Conservation (phyloP, 225 moss, liverwort and hornwort genomes). For the Takakia lepidozioides region DNA sequence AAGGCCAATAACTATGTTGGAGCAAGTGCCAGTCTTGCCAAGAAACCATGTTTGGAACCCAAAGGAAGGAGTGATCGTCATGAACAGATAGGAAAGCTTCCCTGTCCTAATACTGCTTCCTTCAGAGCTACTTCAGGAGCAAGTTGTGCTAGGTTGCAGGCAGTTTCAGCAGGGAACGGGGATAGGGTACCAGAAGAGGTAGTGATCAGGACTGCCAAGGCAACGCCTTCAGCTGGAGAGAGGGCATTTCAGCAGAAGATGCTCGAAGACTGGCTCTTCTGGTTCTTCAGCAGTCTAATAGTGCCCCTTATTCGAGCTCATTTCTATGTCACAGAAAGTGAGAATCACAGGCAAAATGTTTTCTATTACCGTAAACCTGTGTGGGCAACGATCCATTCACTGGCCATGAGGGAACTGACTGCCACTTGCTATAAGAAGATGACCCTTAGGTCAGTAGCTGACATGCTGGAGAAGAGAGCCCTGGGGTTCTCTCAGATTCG, state of each 20-base stretch:
- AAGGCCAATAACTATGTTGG: too few relatives aligned
- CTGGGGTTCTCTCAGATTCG: constrained; percentile 84
- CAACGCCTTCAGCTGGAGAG: constrained; percentile 4
- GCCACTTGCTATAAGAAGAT: constrained; percentile 52
- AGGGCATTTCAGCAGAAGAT: constrained; percentile 36
- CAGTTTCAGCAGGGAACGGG: too few relatives aligned
- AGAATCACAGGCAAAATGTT: constrained; percentile 78
- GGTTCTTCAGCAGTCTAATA: constrained; percentile 67
- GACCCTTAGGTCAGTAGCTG: constrained; percentile 44
- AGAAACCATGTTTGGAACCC: too few relatives aligned
- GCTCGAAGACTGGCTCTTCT: constrained; percentile 67
- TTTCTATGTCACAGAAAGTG: constrained; percentile 93
- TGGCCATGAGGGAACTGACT: constrained; percentile 60
- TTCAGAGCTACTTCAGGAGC: too few relatives aligned
- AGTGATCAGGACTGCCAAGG: too few relatives aligned
- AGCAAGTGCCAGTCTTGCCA: too few relatives aligned
- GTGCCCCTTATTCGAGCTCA: constrained; percentile 76
- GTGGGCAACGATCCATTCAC: constrained; percentile 75
- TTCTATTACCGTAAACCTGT: constrained; percentile 93
- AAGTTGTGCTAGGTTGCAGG: too few relatives aligned
- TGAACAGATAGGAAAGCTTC: too few relatives aligned
- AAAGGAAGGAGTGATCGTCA: too few relatives aligned
- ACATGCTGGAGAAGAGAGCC: constrained; percentile 45
- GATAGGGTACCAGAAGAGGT: too few relatives aligned
- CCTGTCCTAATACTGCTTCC: too few relatives aligned